phyloP scores from a whole-genome alignment of 2,329 filamentous ascomycete species.

The Nectriaceae sp. region DNA sequence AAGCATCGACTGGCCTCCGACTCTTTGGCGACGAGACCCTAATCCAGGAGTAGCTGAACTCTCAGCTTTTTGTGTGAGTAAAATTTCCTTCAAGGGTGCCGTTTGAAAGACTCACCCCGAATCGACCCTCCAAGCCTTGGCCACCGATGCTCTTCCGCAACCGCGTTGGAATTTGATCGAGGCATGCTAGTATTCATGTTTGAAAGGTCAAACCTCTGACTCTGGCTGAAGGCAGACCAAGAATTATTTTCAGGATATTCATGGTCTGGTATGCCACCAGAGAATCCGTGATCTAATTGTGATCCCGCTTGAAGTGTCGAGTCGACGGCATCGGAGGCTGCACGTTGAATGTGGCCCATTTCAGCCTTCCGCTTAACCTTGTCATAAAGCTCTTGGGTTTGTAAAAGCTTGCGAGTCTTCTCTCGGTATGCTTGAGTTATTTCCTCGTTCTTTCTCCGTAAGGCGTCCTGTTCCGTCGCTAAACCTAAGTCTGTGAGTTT shows the following conservation, averaged over 20 bases:
- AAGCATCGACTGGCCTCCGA: conserved; percentile 8
- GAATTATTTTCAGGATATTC: conserved; percentile 1
- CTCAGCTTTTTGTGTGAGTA: conserved; percentile 16
- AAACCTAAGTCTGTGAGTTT: conserved; percentile 43
- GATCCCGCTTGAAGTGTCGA: conserved; percentile 23
- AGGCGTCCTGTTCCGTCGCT: conserved; percentile 60
- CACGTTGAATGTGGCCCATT: conserved; percentile 55
- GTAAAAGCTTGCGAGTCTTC: conserved; percentile 68
- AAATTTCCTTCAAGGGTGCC: too few species aligned
- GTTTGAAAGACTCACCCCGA: conserved; percentile 13
- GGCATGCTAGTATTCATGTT: conserved; percentile 16
- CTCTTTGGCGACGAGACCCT: conserved; percentile 10
- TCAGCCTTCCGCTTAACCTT: conserved; percentile 59
- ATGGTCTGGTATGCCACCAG: conserved; percentile 3
- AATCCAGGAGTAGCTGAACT: conserved; percentile 7
- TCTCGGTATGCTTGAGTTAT: conserved; percentile 66
- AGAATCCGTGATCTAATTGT: conserved; percentile 11
- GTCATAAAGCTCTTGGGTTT: conserved; percentile 67
- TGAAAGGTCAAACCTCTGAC: conserved; percentile 17
- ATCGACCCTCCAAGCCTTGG: conserved; percentile 10
- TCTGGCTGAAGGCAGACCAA: conserved; percentile 12
- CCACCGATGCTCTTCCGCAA: conserved; percentile 20
- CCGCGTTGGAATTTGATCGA: conserved; percentile 10
- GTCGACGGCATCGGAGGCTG: conserved; percentile 49
- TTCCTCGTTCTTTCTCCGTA: conserved; percentile 73